Evolutionary conservation across 2,329 filamentous ascomycete species (phyloP).

Genomic region (Bipolaris zeicola): DNA sequence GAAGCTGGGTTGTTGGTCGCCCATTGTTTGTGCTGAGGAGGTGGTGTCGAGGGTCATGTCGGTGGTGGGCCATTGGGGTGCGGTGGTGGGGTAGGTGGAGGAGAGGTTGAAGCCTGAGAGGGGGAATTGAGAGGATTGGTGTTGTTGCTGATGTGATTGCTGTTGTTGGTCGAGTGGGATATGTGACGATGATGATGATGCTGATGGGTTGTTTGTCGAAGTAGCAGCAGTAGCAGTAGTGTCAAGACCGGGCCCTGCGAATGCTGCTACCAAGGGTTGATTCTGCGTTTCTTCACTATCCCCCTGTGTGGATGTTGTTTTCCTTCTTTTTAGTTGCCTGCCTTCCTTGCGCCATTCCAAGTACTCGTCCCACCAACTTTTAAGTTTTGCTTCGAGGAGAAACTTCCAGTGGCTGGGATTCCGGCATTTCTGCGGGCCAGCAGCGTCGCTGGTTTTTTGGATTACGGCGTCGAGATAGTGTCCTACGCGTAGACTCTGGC

Average conservation of each 20-base stretch:
- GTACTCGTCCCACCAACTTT: conserved; percentile 42
- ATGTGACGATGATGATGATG: background rate
- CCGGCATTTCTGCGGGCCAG: conserved; percentile 38
- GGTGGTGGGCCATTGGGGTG: conserved; percentile 11
- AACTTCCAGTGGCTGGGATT: conserved; percentile 42
- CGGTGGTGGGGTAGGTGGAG: conserved; percentile 13
- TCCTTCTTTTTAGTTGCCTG: conserved; percentile 32
- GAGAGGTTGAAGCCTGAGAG: conserved; percentile 18
- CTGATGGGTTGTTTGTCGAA: background rate
- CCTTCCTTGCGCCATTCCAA: conserved; percentile 35
- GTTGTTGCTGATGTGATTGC: background rate
- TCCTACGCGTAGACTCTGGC: conserved; percentile 38
- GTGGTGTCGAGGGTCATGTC: conserved; percentile 9
- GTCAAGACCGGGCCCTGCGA: conserved; percentile 6
- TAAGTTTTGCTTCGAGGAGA: conserved; percentile 38
- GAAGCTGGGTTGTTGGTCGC: conserved; percentile 22
- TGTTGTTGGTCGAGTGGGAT: conserved; percentile 1
- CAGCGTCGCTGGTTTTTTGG: conserved; percentile 28
- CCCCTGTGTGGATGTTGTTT: conserved; percentile 4
- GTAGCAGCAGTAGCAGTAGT: background rate
- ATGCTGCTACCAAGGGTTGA: conserved; percentile 6
- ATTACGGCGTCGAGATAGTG: conserved; percentile 37
- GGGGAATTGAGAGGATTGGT: background rate
- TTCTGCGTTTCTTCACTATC: conserved; percentile 2
- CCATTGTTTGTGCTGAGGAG: background rate